Base-by-base conservation (phyloP, 1,284 basidiomycete genomes). In the Athelia sp. region DNA sequence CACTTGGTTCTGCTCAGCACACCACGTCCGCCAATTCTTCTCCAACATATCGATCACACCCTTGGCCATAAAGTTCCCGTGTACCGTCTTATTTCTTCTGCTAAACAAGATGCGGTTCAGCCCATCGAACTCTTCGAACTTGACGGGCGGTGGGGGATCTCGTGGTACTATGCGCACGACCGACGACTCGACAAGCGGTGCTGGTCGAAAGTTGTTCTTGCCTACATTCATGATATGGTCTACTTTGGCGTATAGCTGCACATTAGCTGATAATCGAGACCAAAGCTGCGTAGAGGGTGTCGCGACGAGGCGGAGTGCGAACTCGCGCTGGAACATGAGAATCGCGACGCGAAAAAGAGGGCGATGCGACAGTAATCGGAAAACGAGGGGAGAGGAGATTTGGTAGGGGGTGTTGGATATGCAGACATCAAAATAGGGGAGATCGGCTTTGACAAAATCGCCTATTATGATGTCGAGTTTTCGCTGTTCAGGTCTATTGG, bases 371-470 rank as follows among this genome's bases (percentile, higher is more conserved):
- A 99, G 86, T 31, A 99, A 81, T 57, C 93, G 93, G 79, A 99
- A 99, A 46, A 98, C 90, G 49, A 99, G 84, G 1, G 95, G 93
- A 1, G 97, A 99, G 1, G 97, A 99, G 56, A 99, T 99, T 69
- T 98, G 96, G 71, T 99, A 99, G 0, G 96, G 96, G 1, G 96
- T 99, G 67, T 99, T 99, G 61, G 90, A 94, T 65, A 99, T 99
- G 76, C 95, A 98, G 52, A 98, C 96, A 69, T 99, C 96, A 61
- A 99, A 98, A 71, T 96, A 98, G 3, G 96, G 96, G 18, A 99
- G 74, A 38, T 94, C 90, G 18, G 91, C 93, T 70, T 99, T 99
- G 67, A 97, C 90, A 64, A 98, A 98, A 68, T 99, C 95, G 49
- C 95, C 96, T 48, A 98, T 87, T 61, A 97, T 84, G 57, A 98